These are phyloP conservation scores for Fusarium napiforme DNA, from an alignment of 2,329 filamentous ascomycete species.

Conservation along the genomic window DNA sequence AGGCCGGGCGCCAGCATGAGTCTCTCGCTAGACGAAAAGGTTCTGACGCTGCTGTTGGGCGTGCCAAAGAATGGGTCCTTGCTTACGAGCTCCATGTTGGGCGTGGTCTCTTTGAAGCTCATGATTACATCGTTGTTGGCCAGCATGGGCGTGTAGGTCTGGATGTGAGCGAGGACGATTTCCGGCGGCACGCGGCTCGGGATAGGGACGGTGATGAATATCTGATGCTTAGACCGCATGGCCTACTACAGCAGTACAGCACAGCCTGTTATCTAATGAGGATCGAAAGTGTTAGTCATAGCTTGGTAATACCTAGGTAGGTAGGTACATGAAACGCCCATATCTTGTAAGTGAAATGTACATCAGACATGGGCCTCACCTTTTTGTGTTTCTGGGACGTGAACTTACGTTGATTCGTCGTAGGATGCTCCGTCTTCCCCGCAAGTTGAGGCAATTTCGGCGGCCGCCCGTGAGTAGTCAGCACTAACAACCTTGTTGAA, in stretches of 20 bases:
- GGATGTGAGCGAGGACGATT: conserved; percentile 27
- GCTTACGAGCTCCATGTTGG: conserved; percentile 5
- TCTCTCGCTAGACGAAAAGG: not conserved
- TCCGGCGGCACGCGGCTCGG: conserved; percentile 27
- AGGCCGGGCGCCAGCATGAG: conserved; percentile 18
- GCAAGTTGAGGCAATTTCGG: conserved; percentile 22
- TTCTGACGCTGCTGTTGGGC: conserved; percentile 16
- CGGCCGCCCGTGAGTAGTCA: not conserved
- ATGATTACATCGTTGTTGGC: conserved; percentile 15
- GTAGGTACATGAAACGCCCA: not conserved
- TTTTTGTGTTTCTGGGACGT: not conserved
- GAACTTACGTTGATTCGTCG: conserved; percentile 6
- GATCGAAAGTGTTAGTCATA: conserved; percentile 13
- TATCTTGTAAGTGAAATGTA: not conserved
- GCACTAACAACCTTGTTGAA: conserved; percentile 3
- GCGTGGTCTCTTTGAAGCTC: conserved; percentile 14
- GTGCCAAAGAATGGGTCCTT: conserved; percentile 27
- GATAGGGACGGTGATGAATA: conserved; percentile 26
- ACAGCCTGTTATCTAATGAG: not conserved
- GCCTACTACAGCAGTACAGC: not conserved
- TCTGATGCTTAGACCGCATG: conserved; percentile 28
- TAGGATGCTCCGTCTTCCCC: conserved; percentile 10
- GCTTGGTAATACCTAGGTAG: not conserved
- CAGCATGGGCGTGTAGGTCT: conserved; percentile 25
- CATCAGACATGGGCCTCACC: conserved; percentile 1